Conservation (phyloP, 768 basidiomycete species). For the Hirschioporus abietinus region DNA sequence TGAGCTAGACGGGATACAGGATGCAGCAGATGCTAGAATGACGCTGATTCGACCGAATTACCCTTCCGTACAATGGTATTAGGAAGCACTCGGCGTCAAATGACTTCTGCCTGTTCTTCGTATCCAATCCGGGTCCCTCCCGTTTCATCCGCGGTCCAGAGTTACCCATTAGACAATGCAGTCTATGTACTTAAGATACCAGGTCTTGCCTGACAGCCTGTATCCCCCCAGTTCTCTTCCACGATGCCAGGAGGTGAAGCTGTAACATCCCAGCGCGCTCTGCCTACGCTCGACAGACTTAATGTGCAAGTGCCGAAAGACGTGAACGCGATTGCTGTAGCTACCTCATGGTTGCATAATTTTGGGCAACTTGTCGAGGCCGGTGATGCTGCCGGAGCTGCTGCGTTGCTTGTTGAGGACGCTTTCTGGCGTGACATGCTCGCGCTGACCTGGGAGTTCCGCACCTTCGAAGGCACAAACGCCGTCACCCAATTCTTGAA, state of each 20-base stretch:
- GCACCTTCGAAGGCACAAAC: constrained; percentile 20
- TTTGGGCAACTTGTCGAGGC: constrained; percentile 26
- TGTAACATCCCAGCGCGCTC: constrained; percentile 4
- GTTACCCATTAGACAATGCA: neutral
- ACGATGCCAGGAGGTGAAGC: neutral
- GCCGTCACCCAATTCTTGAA: constrained; percentile 8
- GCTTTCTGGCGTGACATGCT: constrained; percentile 25
- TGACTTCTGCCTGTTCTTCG: neutral
- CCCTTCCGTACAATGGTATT: too few species aligned
- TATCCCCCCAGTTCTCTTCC: neutral
- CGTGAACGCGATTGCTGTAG: constrained; percentile 23
- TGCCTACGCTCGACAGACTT: constrained; percentile 26
- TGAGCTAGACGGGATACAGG: neutral
- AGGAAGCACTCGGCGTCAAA: neutral
- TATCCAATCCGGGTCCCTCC: neutral
- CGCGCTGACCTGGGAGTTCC: constrained; percentile 22
- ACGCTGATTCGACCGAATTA: neutral
- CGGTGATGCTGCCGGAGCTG: constrained; percentile 27
- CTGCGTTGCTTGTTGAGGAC: constrained; percentile 22
- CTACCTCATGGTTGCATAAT: constrained; percentile 25
- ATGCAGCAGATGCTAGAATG: neutral
- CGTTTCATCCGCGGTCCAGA: too few species aligned
- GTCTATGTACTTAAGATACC: neutral
- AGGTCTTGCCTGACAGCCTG: neutral
- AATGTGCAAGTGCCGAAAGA: constrained; percentile 18